These are phyloP conservation scores for Daedaleopsis sinensis DNA, from an alignment of 768 basidiomycete species.

Conservation along the genomic window DNA sequence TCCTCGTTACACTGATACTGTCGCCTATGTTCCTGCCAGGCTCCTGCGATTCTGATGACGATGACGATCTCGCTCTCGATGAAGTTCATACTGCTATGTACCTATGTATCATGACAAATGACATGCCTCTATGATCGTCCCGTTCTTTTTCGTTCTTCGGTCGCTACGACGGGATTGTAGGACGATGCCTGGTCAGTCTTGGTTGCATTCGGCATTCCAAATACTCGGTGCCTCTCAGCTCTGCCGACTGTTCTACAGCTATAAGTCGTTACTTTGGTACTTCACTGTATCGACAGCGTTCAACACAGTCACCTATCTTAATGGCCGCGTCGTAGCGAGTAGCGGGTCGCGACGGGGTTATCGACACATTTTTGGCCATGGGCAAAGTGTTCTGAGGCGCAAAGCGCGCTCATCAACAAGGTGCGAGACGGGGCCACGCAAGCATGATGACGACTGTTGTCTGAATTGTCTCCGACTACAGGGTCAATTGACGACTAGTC, in stretches of 20 bases:
- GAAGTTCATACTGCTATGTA: neutral
- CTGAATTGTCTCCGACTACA: too few relatives aligned
- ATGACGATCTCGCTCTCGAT: neutral
- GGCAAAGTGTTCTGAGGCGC: too few relatives aligned
- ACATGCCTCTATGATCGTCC: neutral
- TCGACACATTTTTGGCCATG: too few relatives aligned
- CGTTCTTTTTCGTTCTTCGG: neutral
- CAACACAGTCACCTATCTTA: too few relatives aligned
- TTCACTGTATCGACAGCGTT: too few relatives aligned
- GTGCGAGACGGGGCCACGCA: too few relatives aligned
- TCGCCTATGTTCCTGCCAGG: neutral
- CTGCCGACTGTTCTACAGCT: neutral
- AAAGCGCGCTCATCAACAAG: too few relatives aligned
- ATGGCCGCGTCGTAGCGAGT: too few relatives aligned
- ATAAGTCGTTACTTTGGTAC: too few relatives aligned
- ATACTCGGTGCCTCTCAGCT: neutral
- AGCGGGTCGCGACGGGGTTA: too few relatives aligned
- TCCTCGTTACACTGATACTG: neutral
- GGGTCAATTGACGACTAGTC: neutral
- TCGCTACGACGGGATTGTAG: neutral
- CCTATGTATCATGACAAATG: neutral
- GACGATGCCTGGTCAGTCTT: neutral
- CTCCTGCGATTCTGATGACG: neutral
- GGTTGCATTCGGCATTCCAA: neutral
- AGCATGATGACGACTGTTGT: too few relatives aligned